These are phyloP conservation scores for Chaetomium strumarium DNA, from an alignment of 2,329 filamentous ascomycete species.

Conservation along the genomic window DNA sequence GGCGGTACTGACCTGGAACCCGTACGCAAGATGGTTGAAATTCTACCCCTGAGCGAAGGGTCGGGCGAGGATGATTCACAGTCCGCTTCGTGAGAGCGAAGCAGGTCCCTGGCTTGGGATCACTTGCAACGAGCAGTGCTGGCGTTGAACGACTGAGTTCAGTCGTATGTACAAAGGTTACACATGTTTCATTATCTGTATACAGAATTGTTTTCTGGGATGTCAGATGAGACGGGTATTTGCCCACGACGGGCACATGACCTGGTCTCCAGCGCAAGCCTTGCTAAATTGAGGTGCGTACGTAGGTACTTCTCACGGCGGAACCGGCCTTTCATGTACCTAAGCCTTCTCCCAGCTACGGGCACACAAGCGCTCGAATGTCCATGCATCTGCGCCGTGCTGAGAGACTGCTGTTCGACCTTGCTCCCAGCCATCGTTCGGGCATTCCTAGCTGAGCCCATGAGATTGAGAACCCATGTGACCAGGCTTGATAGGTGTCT, in stretches of 20 bases:
- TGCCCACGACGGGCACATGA: too few relatives aligned
- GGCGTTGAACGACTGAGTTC: not conserved
- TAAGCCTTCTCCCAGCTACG: too few relatives aligned
- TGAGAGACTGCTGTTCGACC: too few relatives aligned
- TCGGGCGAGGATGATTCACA: not conserved
- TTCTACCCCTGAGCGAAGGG: slow-evolving; percentile 27
- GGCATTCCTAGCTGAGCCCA: not conserved
- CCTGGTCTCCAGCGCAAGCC: too few relatives aligned
- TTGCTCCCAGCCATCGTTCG: not conserved
- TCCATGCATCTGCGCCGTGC: too few relatives aligned
- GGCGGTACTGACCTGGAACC: slow-evolving; percentile 27
- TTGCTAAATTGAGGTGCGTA: too few relatives aligned
- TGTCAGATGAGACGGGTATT: too few relatives aligned
- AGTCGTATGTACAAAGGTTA: not conserved
- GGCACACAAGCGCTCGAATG: too few relatives aligned
- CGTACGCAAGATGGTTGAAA: slow-evolving; percentile 31
- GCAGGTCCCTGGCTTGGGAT: not conserved
- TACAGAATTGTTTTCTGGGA: not conserved
- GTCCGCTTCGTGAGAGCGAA: slow-evolving; percentile 1
- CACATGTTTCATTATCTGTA: not conserved
- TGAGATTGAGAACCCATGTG: not conserved
- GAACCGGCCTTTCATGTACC: too few relatives aligned
- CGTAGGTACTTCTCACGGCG: too few relatives aligned
- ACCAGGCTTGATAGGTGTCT: slow-evolving; percentile 31
- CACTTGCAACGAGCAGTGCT: not conserved